Base-by-base conservation (phyloP, 306 rosid genomes). In the Argentina anserina region DNA sequence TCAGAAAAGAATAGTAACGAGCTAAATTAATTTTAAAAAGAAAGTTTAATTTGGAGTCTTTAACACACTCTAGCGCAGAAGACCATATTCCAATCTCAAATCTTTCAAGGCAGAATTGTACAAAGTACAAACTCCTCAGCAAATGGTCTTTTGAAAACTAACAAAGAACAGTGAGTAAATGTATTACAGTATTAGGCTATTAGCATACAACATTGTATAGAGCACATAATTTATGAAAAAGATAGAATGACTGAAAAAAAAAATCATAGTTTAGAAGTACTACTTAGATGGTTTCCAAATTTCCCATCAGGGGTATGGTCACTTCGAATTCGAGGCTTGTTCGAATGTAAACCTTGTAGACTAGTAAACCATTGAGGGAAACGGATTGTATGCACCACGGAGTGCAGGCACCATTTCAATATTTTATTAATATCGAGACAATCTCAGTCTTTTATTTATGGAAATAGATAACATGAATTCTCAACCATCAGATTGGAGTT, bases 81-180 rank as follows among this genome's bases (percentile, higher is more conserved):
- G 81, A 69, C 86, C 84, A 79, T 13, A 79, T 65, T 3, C 84
- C 88, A 0, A 85, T 78, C 70, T 85, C 82, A 79, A 79, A 85
- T 43, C 84, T 81, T 45, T 81, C 76, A 2, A 81, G 58, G 65
- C 84, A 81, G 50, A 85, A 79, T 14, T 76, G 64, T 64, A 81
- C 59, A 37, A 81, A 84, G 64, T 64, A 81, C 59, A 37, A 81
- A 84, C 1, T 81, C 80, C 20, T 75, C 70, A 17, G 41, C 20
- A 56, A 42, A 81, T 2, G 78, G 84, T 41, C 86, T 74, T 46
- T 53, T 69, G 31, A 55, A 15, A 13, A 85, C 21, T 84, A 40
- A 9, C 17, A 17, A 76, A 29, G n/a, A 5, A 62, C 8, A 25
- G 3, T 26, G 7, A 10, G 17, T 56, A 26, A 2, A 56, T 25